phyloP scores from a whole-genome alignment of 805 yeast species.

The Lipomyces orientalis region DNA sequence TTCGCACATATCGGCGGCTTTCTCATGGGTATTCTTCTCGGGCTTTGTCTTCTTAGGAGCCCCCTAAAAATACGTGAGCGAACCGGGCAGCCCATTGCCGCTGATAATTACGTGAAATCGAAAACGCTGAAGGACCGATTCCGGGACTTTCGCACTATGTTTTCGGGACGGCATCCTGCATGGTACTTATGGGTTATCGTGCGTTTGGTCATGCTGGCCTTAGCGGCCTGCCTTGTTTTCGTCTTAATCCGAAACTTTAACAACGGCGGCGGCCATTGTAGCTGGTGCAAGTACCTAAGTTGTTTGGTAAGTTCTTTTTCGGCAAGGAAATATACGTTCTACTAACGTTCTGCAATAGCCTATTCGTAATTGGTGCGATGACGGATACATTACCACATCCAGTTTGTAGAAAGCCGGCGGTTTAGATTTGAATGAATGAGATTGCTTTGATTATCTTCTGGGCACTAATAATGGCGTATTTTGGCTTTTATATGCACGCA shows the following conservation, averaged over 20 bases:
- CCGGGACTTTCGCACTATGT: slow-evolving; percentile 37
- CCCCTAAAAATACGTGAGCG: slow-evolving; percentile 50
- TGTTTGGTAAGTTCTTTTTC: slow-evolving; percentile 47
- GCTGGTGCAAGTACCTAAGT: slow-evolving; percentile 76
- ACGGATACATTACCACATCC: slow-evolving; percentile 17
- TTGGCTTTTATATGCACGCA: too few relatives aligned
- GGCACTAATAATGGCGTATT: neutral
- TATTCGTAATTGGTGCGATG: slow-evolving; percentile 25
- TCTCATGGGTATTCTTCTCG: slow-evolving; percentile 60
- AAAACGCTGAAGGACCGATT: slow-evolving; percentile 40
- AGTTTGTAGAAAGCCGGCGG: too few relatives aligned
- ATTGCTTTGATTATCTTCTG: neutral
- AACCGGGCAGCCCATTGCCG: slow-evolving; percentile 22
- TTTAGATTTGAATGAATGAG: too few relatives aligned
- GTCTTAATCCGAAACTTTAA: slow-evolving; percentile 56
- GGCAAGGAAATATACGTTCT: neutral
- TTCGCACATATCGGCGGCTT: slow-evolving; percentile 80
- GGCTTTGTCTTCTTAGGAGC: slow-evolving; percentile 58
- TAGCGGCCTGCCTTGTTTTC: slow-evolving; percentile 58
- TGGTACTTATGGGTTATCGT: slow-evolving; percentile 61
- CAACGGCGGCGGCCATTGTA: slow-evolving; percentile 58
- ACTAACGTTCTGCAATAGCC: slow-evolving; percentile 17
- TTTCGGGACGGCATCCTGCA: slow-evolving; percentile 40
- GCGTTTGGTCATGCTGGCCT: slow-evolving; percentile 53
- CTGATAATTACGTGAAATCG: slow-evolving; percentile 28